Base-by-base conservation (phyloP, 1,284 basidiomycete genomes). In the Neolentinus lepideus region DNA sequence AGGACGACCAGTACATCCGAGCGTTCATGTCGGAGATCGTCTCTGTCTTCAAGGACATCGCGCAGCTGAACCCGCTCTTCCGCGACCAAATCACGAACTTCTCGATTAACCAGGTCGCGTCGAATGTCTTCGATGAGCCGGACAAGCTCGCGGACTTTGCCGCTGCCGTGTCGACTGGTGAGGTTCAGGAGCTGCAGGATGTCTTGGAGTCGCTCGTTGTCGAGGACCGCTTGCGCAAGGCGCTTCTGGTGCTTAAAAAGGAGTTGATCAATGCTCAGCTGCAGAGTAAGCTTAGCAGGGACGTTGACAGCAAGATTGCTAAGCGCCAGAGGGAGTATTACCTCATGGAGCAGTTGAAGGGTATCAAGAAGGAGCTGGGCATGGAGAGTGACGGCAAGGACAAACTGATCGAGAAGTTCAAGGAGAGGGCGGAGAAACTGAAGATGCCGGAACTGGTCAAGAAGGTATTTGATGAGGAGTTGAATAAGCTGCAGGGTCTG, bases 121-220 rank as follows among this genome's bases (percentile, higher is more conserved):
- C 92, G n/a, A 98, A 97, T 70, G 92, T 99, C 55, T 98, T 99
- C 65, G 96, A 98, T 67, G 95, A 98, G 67, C 96, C 96, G 0
- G 96, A 98, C 72, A 97, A 96, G 70, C 85, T 99, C 27, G 97
- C 96, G 2, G 96, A 99, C 68, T 98, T 99, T 67, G 94, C 96
- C 0, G 97, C 96, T 0, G 96, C 96, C 0, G 94, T 99, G 0
- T 94, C 91, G 0, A 90, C 90, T 0, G 94, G 94, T 48, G 92
- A 96, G 61, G 89, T 94, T 14, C 75, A 83, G 58, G 96, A 98
- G 68, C 78, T 98, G 36, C 97, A 99, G 71, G 92, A 93, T 57
- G 94, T 99, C 0, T 79, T 99, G 29, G 94, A 98, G 71, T 86
- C 86, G 58, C 79, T 93, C 21, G 81, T 83, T 11, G 85, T 99